Evolutionary conservation across 441 rosid species (phyloP).

Genomic region (Erodium texanum): DNA sequence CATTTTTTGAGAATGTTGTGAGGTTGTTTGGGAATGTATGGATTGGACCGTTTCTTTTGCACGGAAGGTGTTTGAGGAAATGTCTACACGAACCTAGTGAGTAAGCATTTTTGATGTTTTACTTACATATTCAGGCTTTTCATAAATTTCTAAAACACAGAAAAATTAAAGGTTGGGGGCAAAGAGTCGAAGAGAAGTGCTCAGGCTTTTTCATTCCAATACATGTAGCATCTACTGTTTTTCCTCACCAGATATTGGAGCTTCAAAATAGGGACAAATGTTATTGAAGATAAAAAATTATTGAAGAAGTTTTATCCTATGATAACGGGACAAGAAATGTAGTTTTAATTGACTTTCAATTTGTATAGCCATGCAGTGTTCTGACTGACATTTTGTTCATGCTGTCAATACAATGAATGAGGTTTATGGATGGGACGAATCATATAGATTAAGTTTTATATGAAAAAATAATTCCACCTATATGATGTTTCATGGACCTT

Average conservation of each 20-base stretch:
- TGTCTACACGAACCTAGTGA: background rate
- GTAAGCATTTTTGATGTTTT: no score
- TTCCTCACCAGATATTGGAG: background rate
- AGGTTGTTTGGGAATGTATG: background rate
- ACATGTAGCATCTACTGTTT: no score
- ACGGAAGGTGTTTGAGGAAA: background rate
- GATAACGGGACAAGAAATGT: background rate
- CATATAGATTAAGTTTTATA: background rate
- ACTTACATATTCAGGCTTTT: no score
- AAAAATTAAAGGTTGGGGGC: no score
- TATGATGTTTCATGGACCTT: background rate
- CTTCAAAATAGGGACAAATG: background rate
- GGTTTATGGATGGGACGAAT: background rate
- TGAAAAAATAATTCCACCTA: background rate
- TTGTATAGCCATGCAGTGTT: background rate
- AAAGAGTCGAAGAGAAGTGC: no score
- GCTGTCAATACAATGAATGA: background rate
- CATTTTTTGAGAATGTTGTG: background rate
- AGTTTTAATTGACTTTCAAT: background rate
- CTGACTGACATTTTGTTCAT: background rate
- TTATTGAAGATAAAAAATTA: background rate
- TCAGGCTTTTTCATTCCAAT: no score
- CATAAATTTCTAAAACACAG: no score
- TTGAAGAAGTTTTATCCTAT: background rate
- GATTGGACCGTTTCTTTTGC: background rate